Percentiles rank a stretch among this genome's conserved stretches.
Conservation (phyloP, 2,329 filamentous ascomycete species). For the Dactylellina parvicollis region DNA sequence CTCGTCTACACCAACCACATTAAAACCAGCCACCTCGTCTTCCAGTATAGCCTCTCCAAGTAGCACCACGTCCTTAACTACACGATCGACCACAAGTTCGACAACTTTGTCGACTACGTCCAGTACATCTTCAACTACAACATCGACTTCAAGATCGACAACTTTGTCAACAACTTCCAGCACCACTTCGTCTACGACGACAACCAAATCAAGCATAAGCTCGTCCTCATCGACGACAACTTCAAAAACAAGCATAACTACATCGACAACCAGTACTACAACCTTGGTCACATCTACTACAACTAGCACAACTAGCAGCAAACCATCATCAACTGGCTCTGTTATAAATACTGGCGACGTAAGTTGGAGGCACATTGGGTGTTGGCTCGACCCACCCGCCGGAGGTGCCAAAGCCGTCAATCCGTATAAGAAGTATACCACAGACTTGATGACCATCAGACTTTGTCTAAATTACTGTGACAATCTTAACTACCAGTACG, state of each 20-base stretch:
- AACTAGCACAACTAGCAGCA: background rate
- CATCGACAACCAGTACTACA: constrained; percentile 28
- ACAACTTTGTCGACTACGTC: constrained; percentile 49
- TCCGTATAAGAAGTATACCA: constrained; percentile 18
- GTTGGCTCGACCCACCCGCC: constrained; percentile 20
- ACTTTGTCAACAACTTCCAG: constrained; percentile 20
- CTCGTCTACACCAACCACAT: constrained; percentile 33
- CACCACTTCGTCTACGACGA: constrained; percentile 42
- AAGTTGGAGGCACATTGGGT: constrained; percentile 22
- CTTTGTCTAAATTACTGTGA: constrained; percentile 27
- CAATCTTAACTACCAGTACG: constrained; percentile 6
- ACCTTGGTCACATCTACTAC: background rate
- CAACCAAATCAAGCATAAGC: no score
- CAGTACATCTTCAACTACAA: constrained; percentile 9
- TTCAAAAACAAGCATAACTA: constrained; percentile 39
- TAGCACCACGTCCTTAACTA: no score
- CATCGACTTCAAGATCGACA: constrained; percentile 30
- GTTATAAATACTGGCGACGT: background rate
- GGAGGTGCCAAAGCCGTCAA: constrained; percentile 17
- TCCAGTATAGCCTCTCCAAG: constrained; percentile 23
- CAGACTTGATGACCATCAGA: constrained; percentile 23
- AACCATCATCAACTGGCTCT: background rate
- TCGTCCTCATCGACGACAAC: constrained; percentile 20
- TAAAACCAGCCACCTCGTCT: constrained; percentile 13
- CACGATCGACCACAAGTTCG: background rate